Evolutionary conservation across 2,329 filamentous ascomycete species (phyloP).

Genomic region (Fusarium brevicatenulatum): DNA sequence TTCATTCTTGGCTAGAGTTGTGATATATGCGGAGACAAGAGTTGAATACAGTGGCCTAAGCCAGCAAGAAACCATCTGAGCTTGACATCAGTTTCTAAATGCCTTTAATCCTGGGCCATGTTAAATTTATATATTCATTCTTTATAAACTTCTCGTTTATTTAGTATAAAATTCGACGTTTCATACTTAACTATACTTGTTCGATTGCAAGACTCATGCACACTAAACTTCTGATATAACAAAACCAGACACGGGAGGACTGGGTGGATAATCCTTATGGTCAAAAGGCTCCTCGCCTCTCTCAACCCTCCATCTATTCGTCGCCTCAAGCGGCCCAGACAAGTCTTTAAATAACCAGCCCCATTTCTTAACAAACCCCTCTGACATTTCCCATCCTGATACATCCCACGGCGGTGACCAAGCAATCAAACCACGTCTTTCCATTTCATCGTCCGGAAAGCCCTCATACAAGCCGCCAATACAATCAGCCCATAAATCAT

Average conservation of each 20-base stretch:
- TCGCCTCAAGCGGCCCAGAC: constrained; percentile 16
- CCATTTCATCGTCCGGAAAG: constrained; percentile 54
- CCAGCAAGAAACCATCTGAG: not conserved
- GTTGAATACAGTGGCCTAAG: not conserved
- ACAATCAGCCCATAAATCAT: constrained; percentile 55
- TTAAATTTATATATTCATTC: not conserved
- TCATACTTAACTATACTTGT: not conserved
- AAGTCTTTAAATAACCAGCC: constrained; percentile 28
- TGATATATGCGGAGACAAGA: not conserved
- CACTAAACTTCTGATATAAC: not conserved
- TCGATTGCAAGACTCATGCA: not conserved
- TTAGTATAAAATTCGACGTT: not conserved
- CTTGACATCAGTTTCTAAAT: no score
- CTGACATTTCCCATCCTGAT: constrained; percentile 37
- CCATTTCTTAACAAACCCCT: constrained; percentile 38
- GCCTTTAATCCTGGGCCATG: not conserved
- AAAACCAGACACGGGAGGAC: not conserved
- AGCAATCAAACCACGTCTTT: constrained; percentile 53
- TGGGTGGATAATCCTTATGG: not conserved
- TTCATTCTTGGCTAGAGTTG: not conserved
- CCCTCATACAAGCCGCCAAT: constrained; percentile 57
- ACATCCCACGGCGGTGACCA: constrained; percentile 49
- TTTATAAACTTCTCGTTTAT: not conserved
- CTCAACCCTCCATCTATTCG: constrained; percentile 31
- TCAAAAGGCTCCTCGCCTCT: constrained; percentile 21